Evolutionary conservation across 2,329 filamentous ascomycete species (phyloP).

Genomic region (Dactylellina drechsleri): DNA sequence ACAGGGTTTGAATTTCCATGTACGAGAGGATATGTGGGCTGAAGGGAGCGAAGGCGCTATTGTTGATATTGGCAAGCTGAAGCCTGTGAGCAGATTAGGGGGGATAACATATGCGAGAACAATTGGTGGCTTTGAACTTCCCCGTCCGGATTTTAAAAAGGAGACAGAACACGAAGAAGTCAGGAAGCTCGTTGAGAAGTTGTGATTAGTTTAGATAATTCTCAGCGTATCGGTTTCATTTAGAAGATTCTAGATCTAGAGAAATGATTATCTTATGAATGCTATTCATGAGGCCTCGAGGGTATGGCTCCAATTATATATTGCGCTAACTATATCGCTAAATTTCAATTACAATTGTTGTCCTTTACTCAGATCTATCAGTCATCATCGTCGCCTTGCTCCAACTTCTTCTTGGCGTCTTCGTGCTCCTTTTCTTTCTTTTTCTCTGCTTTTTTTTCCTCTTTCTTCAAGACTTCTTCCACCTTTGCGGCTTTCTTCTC

Average conservation of each 20-base stretch:
- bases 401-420: conserved; percentile 54
- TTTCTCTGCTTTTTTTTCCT: conserved; percentile 59
- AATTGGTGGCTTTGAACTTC: conserved; percentile 77
- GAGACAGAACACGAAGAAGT: conserved; percentile 68
- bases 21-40: conserved; percentile 85
- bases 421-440: conserved; percentile 60
- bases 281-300: too few species aligned
- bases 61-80: conserved; percentile 79
- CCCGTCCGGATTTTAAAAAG: conserved; percentile 69
- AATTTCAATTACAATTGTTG: too few species aligned
- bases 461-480: conserved; percentile 63
- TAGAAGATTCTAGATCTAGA: too few species aligned
- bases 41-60: conserved; percentile 72
- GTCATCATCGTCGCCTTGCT: conserved; percentile 17
- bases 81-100: conserved; percentile 80
- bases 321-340: too few species aligned
- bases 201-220: neutral
- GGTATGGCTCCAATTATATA: too few species aligned
- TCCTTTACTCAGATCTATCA: neutral
- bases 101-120: conserved; percentile 84
- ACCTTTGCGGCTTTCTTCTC: conserved; percentile 68
- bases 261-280: too few species aligned
- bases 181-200: conserved; percentile 66
- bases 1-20: conserved; percentile 89
- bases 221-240: too few species aligned